phyloP scores from a whole-genome alignment of 148 eudicot genomes.

The Oxyria digyna region DNA sequence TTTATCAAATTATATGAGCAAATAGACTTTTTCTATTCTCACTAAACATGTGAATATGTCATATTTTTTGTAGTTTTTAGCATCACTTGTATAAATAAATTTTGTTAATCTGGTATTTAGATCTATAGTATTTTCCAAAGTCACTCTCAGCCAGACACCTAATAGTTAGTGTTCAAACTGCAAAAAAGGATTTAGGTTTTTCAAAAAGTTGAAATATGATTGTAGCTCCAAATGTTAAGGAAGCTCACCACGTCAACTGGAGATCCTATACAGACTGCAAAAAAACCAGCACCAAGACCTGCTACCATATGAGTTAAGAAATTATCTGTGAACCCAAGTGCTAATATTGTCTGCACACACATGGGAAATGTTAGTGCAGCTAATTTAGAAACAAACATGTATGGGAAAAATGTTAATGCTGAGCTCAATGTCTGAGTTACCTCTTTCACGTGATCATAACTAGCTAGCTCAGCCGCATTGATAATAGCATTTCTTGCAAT shows the following conservation, averaged over 20 bases:
- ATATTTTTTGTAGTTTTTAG: background rate
- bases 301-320: constrained; percentile 53
- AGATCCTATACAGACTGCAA: constrained; percentile 72
- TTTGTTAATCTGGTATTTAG: background rate
- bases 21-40: background rate
- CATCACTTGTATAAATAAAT: background rate
- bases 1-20: no score
- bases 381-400: background rate
- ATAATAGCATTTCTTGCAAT: constrained; percentile 57
- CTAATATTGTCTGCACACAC: constrained; percentile 42
- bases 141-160: background rate
- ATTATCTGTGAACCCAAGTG: constrained; percentile 55
- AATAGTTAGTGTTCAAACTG: background rate
- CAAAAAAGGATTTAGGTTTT: background rate
- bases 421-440: constrained; percentile 18
- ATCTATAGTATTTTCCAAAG: background rate
- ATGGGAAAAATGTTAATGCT: background rate
- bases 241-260: constrained; percentile 62
- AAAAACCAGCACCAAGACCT: constrained; percentile 67
- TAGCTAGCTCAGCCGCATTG: constrained; percentile 66
- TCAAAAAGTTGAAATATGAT: background rate
- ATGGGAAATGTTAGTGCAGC: constrained; percentile 7
- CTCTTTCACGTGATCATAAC: constrained; percentile 65
- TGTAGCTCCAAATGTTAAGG: background rate
- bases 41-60: background rate